Base-by-base conservation (phyloP, 139 green algal species). In the Nannochloris sp. region DNA sequence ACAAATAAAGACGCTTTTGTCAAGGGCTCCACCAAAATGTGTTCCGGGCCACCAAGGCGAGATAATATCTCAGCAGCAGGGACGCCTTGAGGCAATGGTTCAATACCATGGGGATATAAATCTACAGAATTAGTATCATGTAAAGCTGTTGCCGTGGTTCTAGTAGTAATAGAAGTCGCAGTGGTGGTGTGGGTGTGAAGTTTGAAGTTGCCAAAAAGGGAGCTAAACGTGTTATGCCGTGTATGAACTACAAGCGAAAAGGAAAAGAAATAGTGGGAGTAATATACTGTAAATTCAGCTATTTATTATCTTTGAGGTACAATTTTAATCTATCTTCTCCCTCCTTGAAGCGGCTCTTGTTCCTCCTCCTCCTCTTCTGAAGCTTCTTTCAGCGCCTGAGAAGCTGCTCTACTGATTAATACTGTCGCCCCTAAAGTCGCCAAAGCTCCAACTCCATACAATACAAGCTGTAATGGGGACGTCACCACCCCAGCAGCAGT, bases 371-470 rank as follows among this genome's bases (percentile, higher is more conserved):
- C 32, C 32, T 29, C 48, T 30, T 32, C 34, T 6, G 25, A 44
- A 10, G 48, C 68, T 30, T 74, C 68, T 6, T 73, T 62, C 4
- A 90, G 68, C 3, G 77, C 85, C 34, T 65, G 65, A 1, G 47
- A 29, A 2, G 85, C 85, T 3, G 73, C 81, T 12, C 68, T 58
- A 27, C 70, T 72, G 12, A 91, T 76, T 3, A 83, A 24, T 8
- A 68, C 72, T 0, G 79, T 81, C 2, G 68, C 84, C 54, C 68
- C 47, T 12, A 91, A 33, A 30, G 85, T 91, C 13, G 85, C 81
- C 4, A 56, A 62, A 0, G 68, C 78, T 19, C 85, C 85, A 29
- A 89, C 68, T 29, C 27, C 75, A 64, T 86, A 85, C 54, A 92
- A 60, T 7, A 51, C 71, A 9, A 84, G 27, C 33, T 82, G 70